These are phyloP conservation scores for Pseudogymnoascus destructans DNA, from an alignment of 2,329 filamentous ascomycete genomes.

Conservation along the genomic window DNA sequence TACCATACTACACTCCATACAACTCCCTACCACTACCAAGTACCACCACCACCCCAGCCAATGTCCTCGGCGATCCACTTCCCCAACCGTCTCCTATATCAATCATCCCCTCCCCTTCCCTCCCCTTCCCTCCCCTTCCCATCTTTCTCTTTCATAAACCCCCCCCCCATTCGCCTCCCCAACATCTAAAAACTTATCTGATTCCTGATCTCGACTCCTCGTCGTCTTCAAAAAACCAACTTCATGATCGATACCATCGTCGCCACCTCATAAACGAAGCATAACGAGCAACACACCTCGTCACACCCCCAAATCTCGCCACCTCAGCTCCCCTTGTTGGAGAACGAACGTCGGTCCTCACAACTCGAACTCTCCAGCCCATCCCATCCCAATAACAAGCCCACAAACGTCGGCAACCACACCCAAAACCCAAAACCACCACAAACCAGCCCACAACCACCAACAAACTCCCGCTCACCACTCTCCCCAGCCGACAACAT, in stretches of 20 bases:
- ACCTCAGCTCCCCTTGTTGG: not conserved
- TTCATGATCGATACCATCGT: not conserved
- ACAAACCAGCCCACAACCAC: not conserved
- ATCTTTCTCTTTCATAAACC: not conserved
- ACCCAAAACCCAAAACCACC: not conserved
- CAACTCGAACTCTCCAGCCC: not conserved
- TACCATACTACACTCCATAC: not conserved
- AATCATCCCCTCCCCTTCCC: not conserved
- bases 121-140: not conserved
- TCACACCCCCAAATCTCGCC: not conserved
- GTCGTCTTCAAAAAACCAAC: not conserved
- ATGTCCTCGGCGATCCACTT: not conserved
- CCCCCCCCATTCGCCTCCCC: not conserved
- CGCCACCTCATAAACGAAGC: not conserved
- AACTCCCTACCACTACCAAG: not conserved
- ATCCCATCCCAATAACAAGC: not conserved
- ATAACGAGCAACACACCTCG: not conserved
- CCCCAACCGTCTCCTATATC: not conserved
- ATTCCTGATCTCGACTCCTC: not conserved
- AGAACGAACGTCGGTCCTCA: not conserved
- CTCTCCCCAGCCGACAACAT: constrained; percentile 16
- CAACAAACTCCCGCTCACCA: not conserved
- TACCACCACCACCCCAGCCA: not conserved
- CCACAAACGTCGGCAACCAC: not conserved
- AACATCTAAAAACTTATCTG: not conserved